Evolutionary conservation across 495 filamentous ascomycete genomes (phyloP).

Genomic region (Emericellopsis terricola): DNA sequence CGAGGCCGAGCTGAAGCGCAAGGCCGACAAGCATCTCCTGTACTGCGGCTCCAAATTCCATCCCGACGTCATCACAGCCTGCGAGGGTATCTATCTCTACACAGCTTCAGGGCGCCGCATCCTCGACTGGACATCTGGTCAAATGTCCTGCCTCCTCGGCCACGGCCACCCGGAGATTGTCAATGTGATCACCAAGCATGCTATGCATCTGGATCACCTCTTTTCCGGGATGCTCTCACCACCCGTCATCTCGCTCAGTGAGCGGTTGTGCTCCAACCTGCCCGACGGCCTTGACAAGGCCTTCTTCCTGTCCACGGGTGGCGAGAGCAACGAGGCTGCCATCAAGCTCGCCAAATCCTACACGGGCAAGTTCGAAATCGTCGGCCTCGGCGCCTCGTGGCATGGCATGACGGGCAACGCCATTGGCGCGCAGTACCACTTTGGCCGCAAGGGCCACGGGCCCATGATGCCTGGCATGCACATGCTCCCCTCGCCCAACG

Average conservation of each 20-base stretch:
- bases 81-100: slow-evolving; percentile 9
- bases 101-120: slow-evolving; percentile 16
- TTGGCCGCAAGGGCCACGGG: slow-evolving; percentile 24
- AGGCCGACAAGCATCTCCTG: slow-evolving; percentile 9
- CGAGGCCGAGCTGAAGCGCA: slow-evolving; percentile 3
- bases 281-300: slow-evolving; percentile 30
- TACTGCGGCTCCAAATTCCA: slow-evolving; percentile 12
- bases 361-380: slow-evolving; percentile 38
- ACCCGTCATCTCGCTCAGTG: slow-evolving; percentile 29
- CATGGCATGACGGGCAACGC: slow-evolving; percentile 32
- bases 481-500: slow-evolving; percentile 32
- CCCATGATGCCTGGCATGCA: slow-evolving; percentile 16
- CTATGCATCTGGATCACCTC: slow-evolving; percentile 31
- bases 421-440: slow-evolving; percentile 25
- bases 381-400: slow-evolving; percentile 32
- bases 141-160: slow-evolving; percentile 38
- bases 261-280: slow-evolving; percentile 23
- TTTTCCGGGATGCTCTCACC: slow-evolving; percentile 34
- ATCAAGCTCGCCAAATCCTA: slow-evolving; percentile 37
- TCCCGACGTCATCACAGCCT: slow-evolving; percentile 8
- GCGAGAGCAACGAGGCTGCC: slow-evolving; percentile 35
- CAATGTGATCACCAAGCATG: slow-evolving; percentile 21
- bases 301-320: slow-evolving; percentile 35
- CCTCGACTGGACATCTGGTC: slow-evolving; percentile 36
- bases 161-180: slow-evolving; percentile 39